Evolutionary conservation across 306 rosid genomes (phyloP).

Genomic region (Ammopiptanthus mongolicus): DNA sequence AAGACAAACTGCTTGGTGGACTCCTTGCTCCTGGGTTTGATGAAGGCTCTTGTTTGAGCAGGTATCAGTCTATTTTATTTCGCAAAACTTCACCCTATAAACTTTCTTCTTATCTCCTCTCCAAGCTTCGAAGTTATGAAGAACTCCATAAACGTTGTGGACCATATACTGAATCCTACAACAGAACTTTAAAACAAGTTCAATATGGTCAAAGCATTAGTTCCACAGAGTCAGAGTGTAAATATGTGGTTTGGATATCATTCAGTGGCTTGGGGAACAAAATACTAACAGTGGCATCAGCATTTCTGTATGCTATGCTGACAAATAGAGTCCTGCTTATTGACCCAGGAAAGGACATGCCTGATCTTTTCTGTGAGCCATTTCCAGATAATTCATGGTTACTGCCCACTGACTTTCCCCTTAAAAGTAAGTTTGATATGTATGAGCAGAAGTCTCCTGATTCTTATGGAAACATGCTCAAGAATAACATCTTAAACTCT

Average conservation of each 20-base stretch:
- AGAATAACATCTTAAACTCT: conserved; percentile 22
- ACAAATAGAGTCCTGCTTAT: conserved; percentile 47
- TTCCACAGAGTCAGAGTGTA: conserved; percentile 32
- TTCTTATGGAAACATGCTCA: conserved; percentile 50
- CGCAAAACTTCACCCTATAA: conserved; percentile 27
- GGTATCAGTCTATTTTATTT: conserved; percentile 39
- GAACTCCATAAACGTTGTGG: conserved; percentile 51
- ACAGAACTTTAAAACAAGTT: conserved; percentile 29
- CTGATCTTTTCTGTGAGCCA: conserved; percentile 52
- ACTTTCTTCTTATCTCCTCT: conserved; percentile 44
- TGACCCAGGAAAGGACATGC: conserved; percentile 53
- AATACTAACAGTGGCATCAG: conserved; percentile 43
- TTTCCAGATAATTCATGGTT: conserved; percentile 53
- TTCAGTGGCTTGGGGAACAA: conserved; percentile 54
- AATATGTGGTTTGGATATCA: conserved; percentile 52
- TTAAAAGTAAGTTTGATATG: conserved; percentile 26
- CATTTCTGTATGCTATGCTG: conserved; percentile 53
- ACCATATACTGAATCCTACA: conserved; percentile 42
- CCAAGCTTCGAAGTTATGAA: conserved; percentile 48
- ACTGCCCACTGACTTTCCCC: conserved; percentile 35
- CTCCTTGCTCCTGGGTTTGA: conserved; percentile 41
- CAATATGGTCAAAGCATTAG: conserved; percentile 22
- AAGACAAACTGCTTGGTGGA: conserved; percentile 36
- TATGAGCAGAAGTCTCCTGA: conserved; percentile 30
- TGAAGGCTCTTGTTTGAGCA: conserved; percentile 45